These are phyloP conservation scores for Malassezia restricta DNA, from an alignment of 1,284 basidiomycete genomes.

Conservation along the genomic window DNA sequence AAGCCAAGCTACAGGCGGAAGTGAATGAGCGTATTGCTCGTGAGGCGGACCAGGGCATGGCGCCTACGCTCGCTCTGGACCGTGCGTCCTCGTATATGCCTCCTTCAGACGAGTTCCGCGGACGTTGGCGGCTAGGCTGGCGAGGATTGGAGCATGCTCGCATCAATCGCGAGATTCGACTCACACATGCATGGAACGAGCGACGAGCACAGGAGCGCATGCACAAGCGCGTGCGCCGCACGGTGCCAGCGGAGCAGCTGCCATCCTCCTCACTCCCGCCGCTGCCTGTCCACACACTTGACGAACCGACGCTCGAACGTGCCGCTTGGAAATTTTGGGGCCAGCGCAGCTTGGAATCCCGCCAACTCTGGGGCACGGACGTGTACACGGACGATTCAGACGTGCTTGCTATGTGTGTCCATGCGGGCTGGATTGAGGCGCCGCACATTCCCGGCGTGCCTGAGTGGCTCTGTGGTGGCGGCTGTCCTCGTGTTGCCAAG, in stretches of 20 bases:
- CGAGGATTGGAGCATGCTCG: constrained; percentile 34
- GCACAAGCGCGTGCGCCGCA: constrained; percentile 7
- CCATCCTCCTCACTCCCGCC: background rate
- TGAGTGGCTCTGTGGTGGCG: constrained; percentile 15
- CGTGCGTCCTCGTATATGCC: constrained; percentile 11
- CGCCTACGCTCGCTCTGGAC: constrained; percentile 12
- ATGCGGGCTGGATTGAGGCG: constrained; percentile 51
- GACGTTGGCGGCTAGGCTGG: constrained; percentile 38
- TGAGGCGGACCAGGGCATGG: constrained; percentile 1
- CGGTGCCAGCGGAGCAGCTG: background rate
- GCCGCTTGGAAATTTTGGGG: constrained; percentile 35
- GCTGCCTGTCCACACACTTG: background rate
- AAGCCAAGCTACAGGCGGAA: background rate
- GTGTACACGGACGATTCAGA: constrained; percentile 56
- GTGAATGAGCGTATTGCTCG: constrained; percentile 6
- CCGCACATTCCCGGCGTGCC: constrained; percentile 23
- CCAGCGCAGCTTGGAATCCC: constrained; percentile 24
- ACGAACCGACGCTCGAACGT: background rate
- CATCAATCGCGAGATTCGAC: constrained; percentile 28
- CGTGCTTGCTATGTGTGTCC: constrained; percentile 50
- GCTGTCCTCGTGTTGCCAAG: constrained; percentile 18
- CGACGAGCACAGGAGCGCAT: background rate
- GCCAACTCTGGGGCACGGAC: constrained; percentile 53
- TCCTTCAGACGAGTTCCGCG: constrained; percentile 7
- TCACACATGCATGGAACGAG: constrained; percentile 18